Evolutionary conservation across 306 rosid genomes (phyloP).

Genomic region (Amphicarpaea edgeworthii): DNA sequence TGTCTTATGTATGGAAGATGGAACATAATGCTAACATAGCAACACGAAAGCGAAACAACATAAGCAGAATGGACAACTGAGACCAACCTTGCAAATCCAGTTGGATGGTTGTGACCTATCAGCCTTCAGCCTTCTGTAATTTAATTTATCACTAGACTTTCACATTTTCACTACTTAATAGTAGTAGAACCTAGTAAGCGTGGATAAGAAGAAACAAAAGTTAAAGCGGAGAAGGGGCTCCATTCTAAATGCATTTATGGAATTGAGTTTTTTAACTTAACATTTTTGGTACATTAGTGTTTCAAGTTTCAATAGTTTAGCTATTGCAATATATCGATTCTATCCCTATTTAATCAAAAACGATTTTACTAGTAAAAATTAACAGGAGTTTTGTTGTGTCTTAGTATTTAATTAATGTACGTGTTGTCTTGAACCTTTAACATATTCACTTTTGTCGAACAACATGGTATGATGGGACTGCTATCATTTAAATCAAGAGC

Average conservation of each 20-base stretch:
- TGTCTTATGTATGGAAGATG: conserved; percentile 28
- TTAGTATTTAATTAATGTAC: neutral
- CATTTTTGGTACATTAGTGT: neutral
- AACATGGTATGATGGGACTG: neutral
- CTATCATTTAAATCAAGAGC: neutral
- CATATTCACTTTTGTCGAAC: neutral
- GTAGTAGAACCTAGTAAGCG: neutral
- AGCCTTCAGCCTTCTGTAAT: too few species aligned
- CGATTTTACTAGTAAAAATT: neutral
- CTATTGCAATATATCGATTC: neutral
- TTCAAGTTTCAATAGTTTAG: neutral
- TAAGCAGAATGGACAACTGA: conserved; percentile 19
- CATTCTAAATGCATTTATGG: neutral
- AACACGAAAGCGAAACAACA: conserved; percentile 46
- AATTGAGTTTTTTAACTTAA: neutral
- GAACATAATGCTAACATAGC: conserved; percentile 25
- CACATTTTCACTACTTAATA: conserved; percentile 16
- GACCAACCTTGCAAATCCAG: conserved; percentile 39
- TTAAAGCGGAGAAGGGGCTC: neutral
- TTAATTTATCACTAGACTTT: neutral
- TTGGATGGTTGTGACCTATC: conserved; percentile 38
- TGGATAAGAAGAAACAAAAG: conserved; percentile 7
- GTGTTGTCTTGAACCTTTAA: conserved; percentile 5
- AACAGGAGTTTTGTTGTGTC: neutral
- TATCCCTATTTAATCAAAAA: neutral